Base-by-base conservation (phyloP, 2,329 filamentous ascomycete genomes). In the Exophiala bonariae region DNA sequence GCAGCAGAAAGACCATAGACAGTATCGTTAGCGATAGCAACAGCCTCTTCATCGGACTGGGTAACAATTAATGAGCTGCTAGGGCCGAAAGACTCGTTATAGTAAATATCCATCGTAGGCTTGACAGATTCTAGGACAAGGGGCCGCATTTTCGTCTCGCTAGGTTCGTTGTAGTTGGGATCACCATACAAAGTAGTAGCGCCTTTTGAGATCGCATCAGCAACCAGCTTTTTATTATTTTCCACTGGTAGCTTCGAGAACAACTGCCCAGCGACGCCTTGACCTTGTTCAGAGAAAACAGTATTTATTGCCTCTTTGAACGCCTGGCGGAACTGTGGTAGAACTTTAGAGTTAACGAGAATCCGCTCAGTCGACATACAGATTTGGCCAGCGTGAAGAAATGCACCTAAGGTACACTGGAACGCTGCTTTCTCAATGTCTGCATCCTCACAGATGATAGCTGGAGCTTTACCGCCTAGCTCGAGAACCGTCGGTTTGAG, bases 301-400 rank as follows among this genome's bases (percentile, higher is more conserved):
- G 26, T 13, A 5, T 46, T 35, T 10, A 46, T 44, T 13, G 45
- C 34, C 9, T 32, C 16, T 14, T 49, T 45, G 10, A 55, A 40
- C 10, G 41, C 31, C 11, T 33, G n/a, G 28, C 11, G 71, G 64
- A 85, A 85, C 16, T 72, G 63, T n/a, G 71, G 66, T 46, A 72
- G 69, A 46, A 85, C 68, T 26, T 67, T 67, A 44, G 73, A 72
- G 62, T 83, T 77, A 14, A 85, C 79, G n/a, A 84, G 63, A 48
- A 93, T 83, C 22, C 83, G 79, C 68, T 93, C 89, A 0, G 89
- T 93, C 16, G 79, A 78, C 87, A 95, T 93, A 74, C 89, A 95
- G 33, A 93, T 81, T 69, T 95, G 89, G 0, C 89, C 89, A n/a
- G n/a, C n/a, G 14, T 50, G 41, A 9, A 45, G 18, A 32, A 51